Base-by-base conservation (phyloP, 1,284 basidiomycete genomes). In the Phellopilus nigrolimitatus region DNA sequence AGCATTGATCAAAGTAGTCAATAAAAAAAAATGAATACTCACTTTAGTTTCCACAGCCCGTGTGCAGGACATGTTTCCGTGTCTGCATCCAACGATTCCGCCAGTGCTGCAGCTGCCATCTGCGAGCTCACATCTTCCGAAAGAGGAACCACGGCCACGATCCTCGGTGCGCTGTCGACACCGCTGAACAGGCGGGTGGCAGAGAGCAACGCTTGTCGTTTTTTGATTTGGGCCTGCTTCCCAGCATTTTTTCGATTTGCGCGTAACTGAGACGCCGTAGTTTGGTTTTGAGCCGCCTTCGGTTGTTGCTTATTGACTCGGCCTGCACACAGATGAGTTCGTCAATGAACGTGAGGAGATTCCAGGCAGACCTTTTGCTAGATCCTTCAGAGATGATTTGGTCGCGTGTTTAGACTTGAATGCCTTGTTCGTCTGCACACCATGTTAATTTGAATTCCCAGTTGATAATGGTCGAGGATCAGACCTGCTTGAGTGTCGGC, bases 361-460 rank as follows among this genome's bases (percentile, higher is more conserved):
- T 10, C 31, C 28, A 57, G n/a, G n/a, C 68, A 40, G 31, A 84
- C 91, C 91, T 73, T 94, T 95, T 12, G 89, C 82, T 36, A 79
- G 78, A 38, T 90, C 85, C 65, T 89, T 92, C 40, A 92, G 63
- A 0, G 85, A 77, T 6, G 82, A 82, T 68, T 95, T 95, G 3
- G 88, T 80, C 0, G 91, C 79, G 74, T 97, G 91, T 63, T 84
- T 88, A 1, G 88, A 91, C 66, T 95, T 95, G 76, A 90, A 95
- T 1, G 78, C 58, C 66, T 97, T 97, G 68, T 97, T 95, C 73
- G 80, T 72, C 89, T 93, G 43, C 4, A 38, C 17, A 44, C 4
- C 50, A 17, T 37, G 25, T 37, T 17, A 37, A 15, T 7, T 15
- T n/a, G 10, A 15, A 15, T 15, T 17, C 8, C n/a, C 34, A 37